These are phyloP conservation scores for Quillaja saponaria DNA, from an alignment of 306 rosid species.

Conservation along the genomic window DNA sequence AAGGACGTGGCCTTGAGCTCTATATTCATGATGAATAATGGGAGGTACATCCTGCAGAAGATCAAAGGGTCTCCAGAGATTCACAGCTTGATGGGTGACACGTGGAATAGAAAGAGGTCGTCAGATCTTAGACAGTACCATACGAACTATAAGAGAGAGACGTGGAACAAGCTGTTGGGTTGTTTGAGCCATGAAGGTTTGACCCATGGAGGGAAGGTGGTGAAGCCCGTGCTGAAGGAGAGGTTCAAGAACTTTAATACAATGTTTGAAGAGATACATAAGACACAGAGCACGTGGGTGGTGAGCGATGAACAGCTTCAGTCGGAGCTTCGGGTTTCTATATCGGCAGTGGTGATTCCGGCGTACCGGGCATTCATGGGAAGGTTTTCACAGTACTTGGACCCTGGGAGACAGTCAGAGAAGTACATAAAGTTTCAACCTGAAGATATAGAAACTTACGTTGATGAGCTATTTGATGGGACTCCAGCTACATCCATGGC, in stretches of 20 bases:
- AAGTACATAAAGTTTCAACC: conserved; percentile 84
- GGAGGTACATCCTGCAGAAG: conserved; percentile 80
- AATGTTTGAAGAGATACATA: conserved; percentile 84
- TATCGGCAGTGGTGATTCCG: conserved; percentile 73
- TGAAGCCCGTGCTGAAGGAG: conserved; percentile 72
- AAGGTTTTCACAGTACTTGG: conserved; percentile 66
- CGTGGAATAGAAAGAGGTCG: conserved; percentile 74
- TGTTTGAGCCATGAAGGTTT: conserved; percentile 67
- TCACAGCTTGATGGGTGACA: conserved; percentile 62
- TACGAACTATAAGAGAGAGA: conserved; percentile 73
- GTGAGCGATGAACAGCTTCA: conserved; percentile 90
- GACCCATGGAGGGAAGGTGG: conserved; percentile 60
- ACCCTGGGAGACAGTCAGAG: conserved; percentile 70
- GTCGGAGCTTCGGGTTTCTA: conserved; percentile 84
- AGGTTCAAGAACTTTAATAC: conserved; percentile 80
- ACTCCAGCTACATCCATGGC: conserved; percentile 47
- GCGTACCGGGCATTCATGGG: conserved; percentile 77
- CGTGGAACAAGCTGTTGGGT: conserved; percentile 62
- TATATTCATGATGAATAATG: conserved; percentile 95
- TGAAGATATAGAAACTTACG: conserved; percentile 70
- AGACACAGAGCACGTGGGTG: conserved; percentile 86
- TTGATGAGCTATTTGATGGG: conserved; percentile 85
- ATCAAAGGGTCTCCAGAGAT: conserved; percentile 64
- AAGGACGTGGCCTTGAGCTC: conserved; percentile 54
- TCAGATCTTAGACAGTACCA: conserved; percentile 68